These are phyloP conservation scores for Suhomyces yuchorum DNA, from an alignment of 1,139 yeast species.

Conservation along the genomic window DNA sequence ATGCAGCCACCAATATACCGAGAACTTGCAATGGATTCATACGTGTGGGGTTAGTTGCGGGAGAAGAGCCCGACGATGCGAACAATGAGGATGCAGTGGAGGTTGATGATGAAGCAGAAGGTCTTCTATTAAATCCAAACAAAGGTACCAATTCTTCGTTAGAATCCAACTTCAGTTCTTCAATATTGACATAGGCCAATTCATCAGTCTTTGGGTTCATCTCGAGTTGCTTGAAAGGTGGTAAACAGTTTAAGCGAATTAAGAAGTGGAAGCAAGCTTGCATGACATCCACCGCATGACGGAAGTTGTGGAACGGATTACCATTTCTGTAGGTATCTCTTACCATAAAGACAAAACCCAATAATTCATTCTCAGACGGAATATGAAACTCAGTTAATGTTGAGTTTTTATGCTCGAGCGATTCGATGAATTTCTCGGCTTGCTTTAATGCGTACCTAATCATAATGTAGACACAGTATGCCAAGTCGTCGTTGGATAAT, in stretches of 20 bases:
- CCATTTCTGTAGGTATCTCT: conserved; percentile 80
- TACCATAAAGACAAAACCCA: conserved; percentile 61
- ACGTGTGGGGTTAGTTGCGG: conserved; percentile 15
- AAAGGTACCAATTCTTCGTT: conserved; percentile 13
- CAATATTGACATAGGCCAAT: conserved; percentile 15
- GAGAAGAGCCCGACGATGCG: conserved; percentile 2
- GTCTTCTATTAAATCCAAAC: conserved; percentile 8
- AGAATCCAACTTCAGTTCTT: conserved; percentile 10
- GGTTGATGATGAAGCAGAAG: conserved; percentile 10
- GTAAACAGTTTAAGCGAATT: conserved; percentile 50
- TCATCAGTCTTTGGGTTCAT: conserved; percentile 34
- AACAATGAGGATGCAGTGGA: conserved; percentile 31
- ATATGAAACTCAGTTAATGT: conserved; percentile 20
- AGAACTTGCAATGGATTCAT: conserved; percentile 53
- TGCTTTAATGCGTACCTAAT: conserved; percentile 49
- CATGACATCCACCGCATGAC: conserved; percentile 93
- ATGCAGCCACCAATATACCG: conserved; percentile 72
- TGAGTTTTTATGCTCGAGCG: background rate
- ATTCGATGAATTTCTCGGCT: conserved; percentile 23
- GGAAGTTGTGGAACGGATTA: conserved; percentile 90
- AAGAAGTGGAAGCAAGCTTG: conserved; percentile 82
- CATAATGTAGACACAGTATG: conserved; percentile 61
- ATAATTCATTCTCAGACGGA: conserved; percentile 46
- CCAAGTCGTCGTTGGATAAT: conserved; percentile 65
- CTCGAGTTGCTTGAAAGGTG: conserved; percentile 41